phyloP scores from a whole-genome alignment of 2,329 filamentous ascomycete species.

The Fusarium tanahbumbuense region DNA sequence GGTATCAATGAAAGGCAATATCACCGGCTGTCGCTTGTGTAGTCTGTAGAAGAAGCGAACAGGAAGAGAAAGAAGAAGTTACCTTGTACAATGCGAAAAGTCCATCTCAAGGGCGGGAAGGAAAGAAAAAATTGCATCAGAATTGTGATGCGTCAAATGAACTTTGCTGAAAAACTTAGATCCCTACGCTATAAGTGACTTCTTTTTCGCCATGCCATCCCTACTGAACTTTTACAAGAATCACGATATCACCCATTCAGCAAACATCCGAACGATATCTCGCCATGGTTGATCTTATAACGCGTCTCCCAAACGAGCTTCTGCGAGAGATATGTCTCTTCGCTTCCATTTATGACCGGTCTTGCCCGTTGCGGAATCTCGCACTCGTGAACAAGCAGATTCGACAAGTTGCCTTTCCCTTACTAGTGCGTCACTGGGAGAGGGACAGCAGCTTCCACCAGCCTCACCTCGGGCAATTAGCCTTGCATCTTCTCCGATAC shows the following conservation, averaged over 20 bases:
- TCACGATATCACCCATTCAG: background rate
- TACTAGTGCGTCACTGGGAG: background rate
- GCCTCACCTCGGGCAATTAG: background rate
- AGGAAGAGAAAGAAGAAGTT: background rate
- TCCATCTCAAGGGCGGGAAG: background rate
- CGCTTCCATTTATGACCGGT: background rate
- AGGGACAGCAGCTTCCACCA: background rate
- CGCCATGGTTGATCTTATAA: background rate
- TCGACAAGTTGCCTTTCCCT: background rate
- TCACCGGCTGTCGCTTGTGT: background rate
- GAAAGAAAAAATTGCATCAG: background rate
- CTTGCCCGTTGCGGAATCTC: background rate
- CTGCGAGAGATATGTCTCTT: background rate
- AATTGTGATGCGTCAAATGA: background rate
- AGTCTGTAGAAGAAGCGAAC: background rate
- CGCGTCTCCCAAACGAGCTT: background rate
- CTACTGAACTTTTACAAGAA: background rate
- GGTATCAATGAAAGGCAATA: background rate
- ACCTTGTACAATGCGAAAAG: background rate
- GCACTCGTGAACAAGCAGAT: background rate
- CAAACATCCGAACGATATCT: background rate
- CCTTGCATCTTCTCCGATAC: background rate
- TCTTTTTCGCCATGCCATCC: background rate
- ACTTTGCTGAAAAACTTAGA: background rate
- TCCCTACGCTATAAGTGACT: background rate